These are phyloP conservation scores for Lecanoromycetidae sp. DNA, from an alignment of 2,329 filamentous ascomycete species.

Conservation along the genomic window DNA sequence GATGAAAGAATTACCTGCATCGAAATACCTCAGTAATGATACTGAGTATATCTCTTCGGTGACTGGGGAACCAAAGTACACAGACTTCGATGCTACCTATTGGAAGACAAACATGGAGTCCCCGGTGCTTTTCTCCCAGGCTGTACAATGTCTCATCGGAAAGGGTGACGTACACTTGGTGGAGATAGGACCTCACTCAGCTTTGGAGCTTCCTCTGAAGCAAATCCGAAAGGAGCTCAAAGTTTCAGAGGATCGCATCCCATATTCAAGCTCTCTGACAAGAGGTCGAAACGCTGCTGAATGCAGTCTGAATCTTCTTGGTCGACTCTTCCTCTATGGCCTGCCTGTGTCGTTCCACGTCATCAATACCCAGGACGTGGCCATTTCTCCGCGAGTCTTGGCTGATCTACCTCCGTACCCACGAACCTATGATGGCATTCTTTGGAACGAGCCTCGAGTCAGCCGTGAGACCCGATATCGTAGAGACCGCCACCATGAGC, in stretches of 20 bases:
- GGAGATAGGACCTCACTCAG: constrained; percentile 15
- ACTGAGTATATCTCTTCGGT: constrained; percentile 2
- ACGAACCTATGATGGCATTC: constrained; percentile 19
- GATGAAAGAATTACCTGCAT: neutral
- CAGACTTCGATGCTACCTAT: constrained; percentile 19
- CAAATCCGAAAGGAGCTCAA: constrained; percentile 13
- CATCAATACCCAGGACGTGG: neutral
- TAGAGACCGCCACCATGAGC: constrained; percentile 10
- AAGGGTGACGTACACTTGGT: neutral
- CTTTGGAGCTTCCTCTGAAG: constrained; percentile 3
- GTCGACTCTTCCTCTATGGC: constrained; percentile 1
- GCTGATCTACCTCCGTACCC: constrained; percentile 23
- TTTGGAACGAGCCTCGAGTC: constrained; percentile 21
- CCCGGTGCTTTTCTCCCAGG: constrained; percentile 28
- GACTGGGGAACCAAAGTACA: neutral
- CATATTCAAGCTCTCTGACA: neutral
- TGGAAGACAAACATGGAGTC: constrained; percentile 30
- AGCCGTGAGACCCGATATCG: constrained; percentile 6
- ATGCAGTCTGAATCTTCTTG: neutral
- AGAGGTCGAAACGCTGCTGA: neutral
- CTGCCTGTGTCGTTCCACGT: neutral
- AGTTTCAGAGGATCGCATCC: neutral
- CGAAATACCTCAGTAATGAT: neutral
- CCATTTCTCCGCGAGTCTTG: neutral
- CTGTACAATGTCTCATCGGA: constrained; percentile 17